phyloP scores from a whole-genome alignment of 2,329 filamentous ascomycete species.

The Fusarium buharicum region DNA sequence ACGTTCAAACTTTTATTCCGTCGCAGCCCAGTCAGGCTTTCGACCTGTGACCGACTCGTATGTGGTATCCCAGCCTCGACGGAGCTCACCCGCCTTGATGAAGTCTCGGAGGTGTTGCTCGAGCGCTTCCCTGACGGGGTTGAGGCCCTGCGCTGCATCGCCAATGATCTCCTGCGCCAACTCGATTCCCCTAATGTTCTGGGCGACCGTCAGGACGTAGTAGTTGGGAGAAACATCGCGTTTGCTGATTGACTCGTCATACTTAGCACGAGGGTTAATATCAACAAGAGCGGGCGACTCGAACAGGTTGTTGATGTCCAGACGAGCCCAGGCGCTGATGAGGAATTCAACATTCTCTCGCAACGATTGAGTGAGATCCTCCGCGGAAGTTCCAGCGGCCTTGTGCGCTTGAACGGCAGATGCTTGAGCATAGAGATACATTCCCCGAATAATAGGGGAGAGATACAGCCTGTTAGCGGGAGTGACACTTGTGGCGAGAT shows the following conservation, averaged over 20 bases:
- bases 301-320: constrained; percentile 30
- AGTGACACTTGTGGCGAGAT: constrained; percentile 43
- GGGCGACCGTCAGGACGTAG: constrained; percentile 45
- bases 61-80: constrained; percentile 35
- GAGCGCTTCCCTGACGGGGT: constrained; percentile 53
- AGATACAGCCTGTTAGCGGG: constrained; percentile 40
- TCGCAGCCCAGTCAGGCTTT: constrained; percentile 45
- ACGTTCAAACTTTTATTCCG: constrained; percentile 11
- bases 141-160: constrained; percentile 47
- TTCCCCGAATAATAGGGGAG: constrained; percentile 47
- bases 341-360: constrained; percentile 47
- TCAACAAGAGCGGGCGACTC: constrained; percentile 40
- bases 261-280: constrained; percentile 38
- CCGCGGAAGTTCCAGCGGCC: constrained; percentile 35
- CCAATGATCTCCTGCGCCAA: constrained; percentile 56
- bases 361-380: constrained; percentile 42
- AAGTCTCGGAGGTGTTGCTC: constrained; percentile 51
- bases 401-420: constrained; percentile 44
- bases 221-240: constrained; percentile 39
- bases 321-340: constrained; percentile 43
- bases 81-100: constrained; percentile 30
- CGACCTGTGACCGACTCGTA: constrained; percentile 46
- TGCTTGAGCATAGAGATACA: constrained; percentile 47
- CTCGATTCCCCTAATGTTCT: constrained; percentile 56
- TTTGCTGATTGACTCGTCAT: constrained; percentile 7